Conservation (phyloP, 192 early-diverging fungal genomes). For the Backusella sp. region DNA sequence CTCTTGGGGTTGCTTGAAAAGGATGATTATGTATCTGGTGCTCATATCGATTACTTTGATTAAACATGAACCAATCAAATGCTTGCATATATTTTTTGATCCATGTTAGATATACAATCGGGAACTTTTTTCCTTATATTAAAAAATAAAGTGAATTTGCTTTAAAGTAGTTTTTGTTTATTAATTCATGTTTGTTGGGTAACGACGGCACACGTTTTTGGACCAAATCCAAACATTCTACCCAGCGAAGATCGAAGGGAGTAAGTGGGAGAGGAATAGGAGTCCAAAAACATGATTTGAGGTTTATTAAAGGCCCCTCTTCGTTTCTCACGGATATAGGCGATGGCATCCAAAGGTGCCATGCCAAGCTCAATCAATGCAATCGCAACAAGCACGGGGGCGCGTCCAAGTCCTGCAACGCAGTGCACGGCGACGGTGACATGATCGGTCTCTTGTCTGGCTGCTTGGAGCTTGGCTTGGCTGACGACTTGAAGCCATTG, state of each 20-base stretch:
- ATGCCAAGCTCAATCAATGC: slow-evolving; percentile 76
- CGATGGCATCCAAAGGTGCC: slow-evolving; percentile 69
- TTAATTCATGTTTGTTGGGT: slow-evolving; percentile 4
- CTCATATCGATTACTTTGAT: slow-evolving; percentile 68
- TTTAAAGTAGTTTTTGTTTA: not conserved
- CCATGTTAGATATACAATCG: not conserved
- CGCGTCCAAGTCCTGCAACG: slow-evolving; percentile 93
- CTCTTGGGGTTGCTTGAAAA: slow-evolving; percentile 60
- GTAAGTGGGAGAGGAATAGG: slow-evolving; percentile 2
- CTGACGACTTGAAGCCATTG: slow-evolving; percentile 67
- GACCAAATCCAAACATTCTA: slow-evolving; percentile 22
- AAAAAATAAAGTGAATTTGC: not conserved
- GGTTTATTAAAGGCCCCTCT: slow-evolving; percentile 76
- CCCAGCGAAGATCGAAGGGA: slow-evolving; percentile 24
- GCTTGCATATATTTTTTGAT: not conserved
- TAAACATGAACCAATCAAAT: not conserved
- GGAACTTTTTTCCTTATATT: too few relatives aligned
- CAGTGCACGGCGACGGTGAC: slow-evolving; percentile 85
- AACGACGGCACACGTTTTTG: not conserved
- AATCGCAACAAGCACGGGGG: slow-evolving; percentile 85
- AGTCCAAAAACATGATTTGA: slow-evolving; percentile 60
- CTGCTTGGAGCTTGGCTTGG: slow-evolving; percentile 37
- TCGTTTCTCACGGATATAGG: slow-evolving; percentile 67
- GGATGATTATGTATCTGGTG: slow-evolving; percentile 59
- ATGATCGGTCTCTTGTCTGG: not conserved